Base-by-base conservation (phyloP, 2,329 filamentous ascomycete species). In the Botrytis galanthina region DNA sequence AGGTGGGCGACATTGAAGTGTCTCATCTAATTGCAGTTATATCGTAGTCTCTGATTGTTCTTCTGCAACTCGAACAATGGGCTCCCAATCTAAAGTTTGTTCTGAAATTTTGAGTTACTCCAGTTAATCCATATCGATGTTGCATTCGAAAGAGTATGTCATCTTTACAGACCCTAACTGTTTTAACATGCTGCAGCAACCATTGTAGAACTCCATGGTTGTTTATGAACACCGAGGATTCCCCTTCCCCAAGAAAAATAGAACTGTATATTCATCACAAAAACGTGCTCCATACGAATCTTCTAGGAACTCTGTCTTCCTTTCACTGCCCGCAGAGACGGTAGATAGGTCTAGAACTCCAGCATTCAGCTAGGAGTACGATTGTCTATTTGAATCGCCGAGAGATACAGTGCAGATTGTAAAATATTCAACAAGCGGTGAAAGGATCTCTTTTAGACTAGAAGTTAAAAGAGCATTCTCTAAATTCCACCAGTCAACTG, bases 1-100 rank as follows among this genome's bases (percentile, higher is more conserved):
- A 9, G 14, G 3, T 32, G 29, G 51, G 14, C 6, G 16, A 57
- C 18, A 18, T 29, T 18, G n/a, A 29, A 6, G 10, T 18, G 9
- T 29, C 14, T 6, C 14, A 29, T 8, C 6, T 1, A 8, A 29
- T 4, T 8, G 7, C 6, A 4, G 9, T 18, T 9, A 9, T 8
- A 32, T 4, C 14, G 14, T 9, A 32, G 51, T 29, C n/a, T 9
- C 48, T 18, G 3, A 2, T 57, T 18, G 3, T 57, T 18, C n/a
- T 6, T 18, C n/a, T 3, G 14, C 14, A 18, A 1, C n/a, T 57
- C 51, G 14, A 32, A 9, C 7, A 57, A 29, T 57, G 14, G 6
- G 6, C 14, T 29, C 18, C 9, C 51, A 18, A 18, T 29, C 14
- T 54, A 1, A 3, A 18, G 14, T 54, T 29, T 12, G 14, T 29